phyloP scores from a whole-genome alignment of 2,329 filamentous ascomycete genomes.

The Stachybotrys chartarum region DNA sequence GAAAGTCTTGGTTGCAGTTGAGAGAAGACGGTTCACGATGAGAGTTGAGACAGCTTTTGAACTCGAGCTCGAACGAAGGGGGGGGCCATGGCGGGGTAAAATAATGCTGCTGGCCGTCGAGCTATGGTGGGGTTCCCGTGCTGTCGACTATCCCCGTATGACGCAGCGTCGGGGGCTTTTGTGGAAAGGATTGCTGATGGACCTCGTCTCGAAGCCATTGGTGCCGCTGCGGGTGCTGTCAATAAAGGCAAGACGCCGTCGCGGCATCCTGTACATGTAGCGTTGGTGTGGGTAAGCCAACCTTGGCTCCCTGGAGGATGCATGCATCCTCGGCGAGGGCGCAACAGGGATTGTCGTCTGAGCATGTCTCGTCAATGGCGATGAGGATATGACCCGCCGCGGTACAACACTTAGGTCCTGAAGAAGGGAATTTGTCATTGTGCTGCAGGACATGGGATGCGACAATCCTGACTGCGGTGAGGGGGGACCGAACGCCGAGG shows the following conservation, averaged over 20 bases:
- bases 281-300: background rate
- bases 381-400: no score
- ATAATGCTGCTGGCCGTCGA: background rate
- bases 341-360: no score
- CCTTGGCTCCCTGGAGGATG: background rate
- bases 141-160: background rate
- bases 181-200: background rate
- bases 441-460: background rate
- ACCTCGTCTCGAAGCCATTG: background rate
- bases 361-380: no score
- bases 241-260: background rate
- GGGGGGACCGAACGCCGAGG: no score
- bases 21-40: constrained; percentile 3
- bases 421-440: background rate
- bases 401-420: background rate
- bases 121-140: background rate
- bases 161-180: background rate
- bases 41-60: constrained; percentile 5
- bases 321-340: no score
- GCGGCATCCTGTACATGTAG: background rate
- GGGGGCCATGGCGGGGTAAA: constrained; percentile 15
- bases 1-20: constrained; percentile 1
- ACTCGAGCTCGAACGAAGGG: constrained; percentile 14
- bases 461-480: no score
- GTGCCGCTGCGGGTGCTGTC: background rate